phyloP scores from a whole-genome alignment of 805 yeast genomes.

The Starmerella stellata region DNA sequence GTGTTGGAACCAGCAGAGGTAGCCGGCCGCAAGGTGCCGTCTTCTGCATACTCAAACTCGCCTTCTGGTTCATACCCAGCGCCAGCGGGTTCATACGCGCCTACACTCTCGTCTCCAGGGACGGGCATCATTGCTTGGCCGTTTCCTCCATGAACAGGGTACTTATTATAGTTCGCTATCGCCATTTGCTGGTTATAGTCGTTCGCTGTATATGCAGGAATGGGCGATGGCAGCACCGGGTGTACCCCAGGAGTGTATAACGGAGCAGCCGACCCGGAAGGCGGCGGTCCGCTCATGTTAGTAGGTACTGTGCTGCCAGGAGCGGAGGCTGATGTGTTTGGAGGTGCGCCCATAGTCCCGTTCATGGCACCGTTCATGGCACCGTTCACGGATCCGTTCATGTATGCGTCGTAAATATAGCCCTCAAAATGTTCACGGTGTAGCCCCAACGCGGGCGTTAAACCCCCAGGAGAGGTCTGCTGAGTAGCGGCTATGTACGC shows the following conservation, averaged over 20 bases:
- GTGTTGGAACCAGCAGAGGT: not conserved
- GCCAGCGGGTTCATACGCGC: not conserved
- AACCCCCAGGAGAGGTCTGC: not conserved
- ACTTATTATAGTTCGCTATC: not conserved
- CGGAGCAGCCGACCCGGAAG: no score
- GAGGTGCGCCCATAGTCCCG: not conserved
- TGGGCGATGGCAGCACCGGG: not conserved
- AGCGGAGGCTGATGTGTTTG: not conserved
- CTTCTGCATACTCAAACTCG: not conserved
- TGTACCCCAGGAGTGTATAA: no score
- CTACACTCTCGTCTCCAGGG: not conserved
- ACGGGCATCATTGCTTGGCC: not conserved
- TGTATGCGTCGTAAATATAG: not conserved
- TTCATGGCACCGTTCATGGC: not conserved
- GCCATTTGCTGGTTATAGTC: not conserved
- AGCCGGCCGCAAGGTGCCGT: not conserved
- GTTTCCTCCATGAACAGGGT: not conserved
- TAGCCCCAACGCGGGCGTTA: not conserved
- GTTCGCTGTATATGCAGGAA: not conserved
- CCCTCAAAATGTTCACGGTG: not conserved
- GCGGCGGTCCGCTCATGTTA: no score
- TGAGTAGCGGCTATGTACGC: not conserved
- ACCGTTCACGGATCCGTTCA: not conserved
- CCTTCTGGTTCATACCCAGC: not conserved
- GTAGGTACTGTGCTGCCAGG: no score